Conservation (phyloP, 2,329 filamentous ascomycete genomes). For the Fusarium chuoi region DNA sequence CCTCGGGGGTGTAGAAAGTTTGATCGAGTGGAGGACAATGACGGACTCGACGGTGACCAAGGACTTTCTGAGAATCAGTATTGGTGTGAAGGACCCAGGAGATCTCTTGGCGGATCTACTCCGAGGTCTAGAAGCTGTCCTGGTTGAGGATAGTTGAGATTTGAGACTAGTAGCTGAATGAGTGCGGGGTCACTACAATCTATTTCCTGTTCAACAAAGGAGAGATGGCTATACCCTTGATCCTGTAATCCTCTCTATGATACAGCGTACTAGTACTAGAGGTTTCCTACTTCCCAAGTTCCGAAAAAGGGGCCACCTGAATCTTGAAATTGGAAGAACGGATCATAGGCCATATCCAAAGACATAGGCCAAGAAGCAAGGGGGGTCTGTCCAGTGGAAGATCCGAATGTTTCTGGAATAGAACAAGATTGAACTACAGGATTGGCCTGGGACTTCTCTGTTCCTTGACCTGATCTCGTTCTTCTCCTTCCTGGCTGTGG, state of each 20-base stretch:
- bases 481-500: not conserved
- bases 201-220: not conserved
- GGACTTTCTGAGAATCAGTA: constrained; percentile 79
- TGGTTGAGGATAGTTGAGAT: not conserved
- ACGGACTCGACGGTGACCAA: constrained; percentile 78
- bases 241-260: no score
- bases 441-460: not conserved
- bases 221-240: not conserved
- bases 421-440: not conserved
- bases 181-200: not conserved
- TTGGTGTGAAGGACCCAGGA: constrained; percentile 87
- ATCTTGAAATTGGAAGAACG: not conserved
- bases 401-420: not conserved
- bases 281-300: not conserved
- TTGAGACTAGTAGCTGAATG: fast-evolving
- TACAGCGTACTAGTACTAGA: not conserved
- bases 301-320: not conserved
- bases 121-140: constrained; percentile 64
- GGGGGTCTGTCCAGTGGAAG: not conserved
- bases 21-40: constrained; percentile 97
- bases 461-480: not conserved
- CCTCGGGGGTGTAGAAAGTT: constrained; percentile 89
- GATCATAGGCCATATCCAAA: constrained; percentile 1
- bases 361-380: not conserved
- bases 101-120: constrained; percentile 82